phyloP scores from a whole-genome alignment of 1,284 basidiomycete species.

The Mycena sp. region DNA sequence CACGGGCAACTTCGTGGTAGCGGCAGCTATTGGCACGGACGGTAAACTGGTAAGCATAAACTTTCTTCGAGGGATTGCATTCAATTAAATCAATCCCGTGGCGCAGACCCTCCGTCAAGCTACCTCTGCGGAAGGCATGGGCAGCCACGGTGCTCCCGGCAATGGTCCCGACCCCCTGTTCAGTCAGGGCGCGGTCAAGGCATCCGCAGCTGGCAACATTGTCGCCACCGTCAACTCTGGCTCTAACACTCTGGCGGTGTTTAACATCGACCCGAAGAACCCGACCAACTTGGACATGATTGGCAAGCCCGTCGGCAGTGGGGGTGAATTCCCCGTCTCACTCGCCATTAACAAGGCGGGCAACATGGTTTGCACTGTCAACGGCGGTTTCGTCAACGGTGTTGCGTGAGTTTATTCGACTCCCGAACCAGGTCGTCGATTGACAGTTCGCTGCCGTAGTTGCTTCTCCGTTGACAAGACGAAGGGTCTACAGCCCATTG shows the following conservation, averaged over 20 bases:
- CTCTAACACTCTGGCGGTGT: constrained; percentile 57
- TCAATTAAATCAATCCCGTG: neutral
- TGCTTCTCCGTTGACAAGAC: constrained; percentile 53
- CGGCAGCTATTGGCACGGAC: constrained; percentile 40
- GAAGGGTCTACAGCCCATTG: constrained; percentile 48
- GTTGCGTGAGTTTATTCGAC: constrained; percentile 46
- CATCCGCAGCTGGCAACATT: constrained; percentile 48
- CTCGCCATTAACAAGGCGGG: constrained; percentile 53
- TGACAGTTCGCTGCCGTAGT: neutral
- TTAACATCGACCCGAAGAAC: constrained; percentile 52
- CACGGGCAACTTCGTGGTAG: constrained; percentile 43
- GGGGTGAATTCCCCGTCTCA: constrained; percentile 60
- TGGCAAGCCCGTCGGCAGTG: constrained; percentile 51
- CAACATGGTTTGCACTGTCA: constrained; percentile 53
- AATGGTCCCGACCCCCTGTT: constrained; percentile 55
- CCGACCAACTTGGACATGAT: constrained; percentile 51
- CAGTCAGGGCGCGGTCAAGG: constrained; percentile 57
- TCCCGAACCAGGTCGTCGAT: too few species aligned
- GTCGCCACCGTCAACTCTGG: constrained; percentile 55
- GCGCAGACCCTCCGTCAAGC: constrained; percentile 44
- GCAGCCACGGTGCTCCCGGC: constrained; percentile 49
- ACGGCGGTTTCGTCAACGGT: constrained; percentile 57
- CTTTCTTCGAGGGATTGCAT: neutral
- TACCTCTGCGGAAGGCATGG: constrained; percentile 49
- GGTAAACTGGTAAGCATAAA: constrained; percentile 36